Base-by-base conservation (phyloP, 208 protist genomes). In the Leishmania gerbilli region DNA sequence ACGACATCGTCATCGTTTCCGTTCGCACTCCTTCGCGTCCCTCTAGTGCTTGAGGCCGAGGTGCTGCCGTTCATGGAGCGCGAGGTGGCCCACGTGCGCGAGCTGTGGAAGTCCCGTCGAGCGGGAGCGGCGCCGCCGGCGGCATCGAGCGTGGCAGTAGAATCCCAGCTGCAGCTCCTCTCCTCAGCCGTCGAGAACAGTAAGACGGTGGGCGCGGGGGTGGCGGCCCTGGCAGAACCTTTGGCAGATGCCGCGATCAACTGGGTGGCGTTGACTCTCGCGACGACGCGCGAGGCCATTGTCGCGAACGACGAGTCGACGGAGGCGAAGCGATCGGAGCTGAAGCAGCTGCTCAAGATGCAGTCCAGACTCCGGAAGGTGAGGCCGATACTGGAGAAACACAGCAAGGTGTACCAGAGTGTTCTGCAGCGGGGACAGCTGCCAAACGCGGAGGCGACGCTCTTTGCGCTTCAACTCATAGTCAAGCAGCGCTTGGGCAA, bases 281-380 rank as follows among this genome's bases (percentile, higher is more conserved):
- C 40, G 4, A 53, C 64, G 0, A 65, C 85, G 5, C 75, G 86
- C 34, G 47, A 64, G 17, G 77, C 78, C 21, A 88, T 95, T 37
- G 67, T 84, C 34, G 40, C 7, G 53, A 95, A 95, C 77, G 92
- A 95, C 84, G 90, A 93, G 58, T 87, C 92, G 1, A 94, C 92
- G 2, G 88, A 87, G 34, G 83, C 81, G 21, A 84, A 89, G 77
- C 90, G 89, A 47, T 62, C 72, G 74, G 86, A 93, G 56, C 77
- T 93, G 81, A 92, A 91, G 64, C 83, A 83, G 65, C 85, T 89
- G 51, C 79, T 85, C 2, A 87, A 87, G 74, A 67, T 64, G 42
- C 87, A 86, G 75, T 84, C 84, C 24, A 64, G 60, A 34, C 76
- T 94, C 42, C 83, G 76, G 56, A 71, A 84, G 45, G 71, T 78